Evolutionary conservation across 148 eudicot genomes (phyloP), one percentile per base, ranked within the genome.

Genomic region (Camellia sinensis): DNA sequence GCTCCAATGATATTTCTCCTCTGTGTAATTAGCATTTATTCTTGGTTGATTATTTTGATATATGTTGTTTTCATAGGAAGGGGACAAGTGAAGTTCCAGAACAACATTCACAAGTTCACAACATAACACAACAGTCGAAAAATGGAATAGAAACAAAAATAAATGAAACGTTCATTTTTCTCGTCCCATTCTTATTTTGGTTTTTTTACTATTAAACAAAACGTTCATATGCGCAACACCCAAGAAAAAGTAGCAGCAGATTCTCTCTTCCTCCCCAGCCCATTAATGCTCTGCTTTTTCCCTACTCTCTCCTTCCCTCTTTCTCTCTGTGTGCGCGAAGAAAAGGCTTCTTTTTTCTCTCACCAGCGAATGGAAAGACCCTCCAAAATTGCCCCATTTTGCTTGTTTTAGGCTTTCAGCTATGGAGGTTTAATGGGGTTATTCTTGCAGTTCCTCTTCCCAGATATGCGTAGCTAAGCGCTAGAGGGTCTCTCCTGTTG

Each of bases 191-290:
- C 8, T 64, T 63, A 29, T 1, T 53, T 46, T 22, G 48, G 3
- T 18, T 70, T 61, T 71, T 69, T 68, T 56, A 37, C 18, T 65
- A 77, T 37, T 48, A 83, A 83, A 78, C 80, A 78, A 82, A 82
- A 80, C 84, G 82, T 86, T 82, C 75, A 83, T 66, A 74, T 74
- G 84, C 91, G 83, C 88, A 80, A 54, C 76, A 67, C 85, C 87
- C 89, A 71, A 89, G 54, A 85, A 75, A 64, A 29, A 29, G 37
- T 29, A 29, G 85, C 81, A 45, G 54, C 87, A 80, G 81, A 82
- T 78, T 80, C 80, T 62, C 40, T 43, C 19, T 18, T 11, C 1
- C 56, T 65, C n/a, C 29, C 15, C 15, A 76, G 63, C 14, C 14
- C 53, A 14, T 59, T 60, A 61, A 53, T 63, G 2, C 52, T 37